These are phyloP conservation scores for Vishniacozyma victoriae DNA, from an alignment of 768 basidiomycete species.

Conservation along the genomic window DNA sequence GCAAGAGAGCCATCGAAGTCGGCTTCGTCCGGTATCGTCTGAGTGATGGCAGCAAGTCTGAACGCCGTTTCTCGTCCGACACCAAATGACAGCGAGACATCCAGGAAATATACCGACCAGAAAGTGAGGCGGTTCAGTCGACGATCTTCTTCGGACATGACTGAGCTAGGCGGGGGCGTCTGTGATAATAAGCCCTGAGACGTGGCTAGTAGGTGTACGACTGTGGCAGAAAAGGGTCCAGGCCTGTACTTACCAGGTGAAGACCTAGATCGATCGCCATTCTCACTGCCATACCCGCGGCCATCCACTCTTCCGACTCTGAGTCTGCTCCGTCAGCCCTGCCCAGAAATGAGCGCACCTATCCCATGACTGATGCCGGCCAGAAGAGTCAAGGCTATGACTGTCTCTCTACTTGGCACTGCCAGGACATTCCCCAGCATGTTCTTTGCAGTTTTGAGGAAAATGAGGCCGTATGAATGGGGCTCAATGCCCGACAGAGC, in stretches of 20 bases:
- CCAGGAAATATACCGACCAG: constrained; percentile 10
- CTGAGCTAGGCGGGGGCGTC: background rate
- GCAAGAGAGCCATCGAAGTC: constrained; percentile 3
- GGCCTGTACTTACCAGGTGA: constrained; percentile 5
- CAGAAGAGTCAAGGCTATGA: constrained; percentile 8
- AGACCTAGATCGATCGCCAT: constrained; percentile 19
- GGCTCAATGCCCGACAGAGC: background rate
- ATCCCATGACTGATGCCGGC: constrained; percentile 6
- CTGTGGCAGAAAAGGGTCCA: no score
- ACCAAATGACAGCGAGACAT: constrained; percentile 5
- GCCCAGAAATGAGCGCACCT: background rate
- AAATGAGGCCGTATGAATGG: constrained; percentile 6
- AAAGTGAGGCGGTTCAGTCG: constrained; percentile 3
- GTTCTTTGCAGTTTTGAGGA: constrained; percentile 10
- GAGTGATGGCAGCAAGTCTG: constrained; percentile 8
- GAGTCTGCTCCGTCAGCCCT: constrained; percentile 4
- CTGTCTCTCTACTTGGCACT: constrained; percentile 5
- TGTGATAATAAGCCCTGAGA: background rate
- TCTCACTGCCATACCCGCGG: constrained; percentile 8
- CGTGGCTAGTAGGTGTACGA: background rate
- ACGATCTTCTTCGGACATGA: background rate
- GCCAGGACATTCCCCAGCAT: constrained; percentile 8
- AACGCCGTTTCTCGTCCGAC: constrained; percentile 6
- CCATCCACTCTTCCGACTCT: constrained; percentile 10
- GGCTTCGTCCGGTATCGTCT: background rate